Conservation (phyloP, 139 green algal genomes). For the Tetratostichococcus sp. region DNA sequence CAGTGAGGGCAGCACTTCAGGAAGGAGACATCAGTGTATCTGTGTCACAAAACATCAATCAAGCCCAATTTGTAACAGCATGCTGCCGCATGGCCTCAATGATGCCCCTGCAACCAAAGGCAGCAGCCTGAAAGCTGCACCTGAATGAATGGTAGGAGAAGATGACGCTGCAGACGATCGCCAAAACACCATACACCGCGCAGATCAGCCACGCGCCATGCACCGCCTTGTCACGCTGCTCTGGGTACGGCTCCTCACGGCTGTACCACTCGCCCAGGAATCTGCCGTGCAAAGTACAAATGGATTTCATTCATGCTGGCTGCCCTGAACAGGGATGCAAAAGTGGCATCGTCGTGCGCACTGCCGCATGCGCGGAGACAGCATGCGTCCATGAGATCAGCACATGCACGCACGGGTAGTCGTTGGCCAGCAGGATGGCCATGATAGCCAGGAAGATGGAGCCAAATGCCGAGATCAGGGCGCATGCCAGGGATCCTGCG, state of each 20-base stretch:
- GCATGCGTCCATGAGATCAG: neutral
- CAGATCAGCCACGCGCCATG: slow-evolving; percentile 39
- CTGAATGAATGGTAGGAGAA: slow-evolving; percentile 18
- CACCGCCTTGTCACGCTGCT: slow-evolving; percentile 28
- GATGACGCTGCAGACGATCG: slow-evolving; percentile 27
- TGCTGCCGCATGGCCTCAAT: neutral
- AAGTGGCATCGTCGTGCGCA: neutral
- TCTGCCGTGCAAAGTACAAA: slow-evolving; percentile 15
- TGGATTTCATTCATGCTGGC: no score
- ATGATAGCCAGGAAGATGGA: slow-evolving; percentile 37
- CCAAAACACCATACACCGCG: slow-evolving; percentile 42
- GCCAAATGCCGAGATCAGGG: slow-evolving; percentile 29
- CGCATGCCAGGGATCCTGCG: slow-evolving; percentile 31
- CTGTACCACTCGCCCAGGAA: slow-evolving; percentile 62
- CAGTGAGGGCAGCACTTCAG: no score
- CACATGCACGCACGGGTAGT: slow-evolving; percentile 35
- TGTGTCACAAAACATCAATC: neutral
- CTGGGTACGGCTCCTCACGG: slow-evolving; percentile 25
- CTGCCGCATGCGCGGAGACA: neutral
- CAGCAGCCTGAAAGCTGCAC: neutral
- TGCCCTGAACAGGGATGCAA: neutral
- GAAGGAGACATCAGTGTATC: neutral
- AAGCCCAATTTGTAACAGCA: neutral
- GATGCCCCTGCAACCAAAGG: neutral
- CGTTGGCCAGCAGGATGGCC: slow-evolving; percentile 32